These are phyloP conservation scores for Nowakowskiella sp. DNA, from an alignment of 192 early-diverging fungal species.

Conservation along the genomic window DNA sequence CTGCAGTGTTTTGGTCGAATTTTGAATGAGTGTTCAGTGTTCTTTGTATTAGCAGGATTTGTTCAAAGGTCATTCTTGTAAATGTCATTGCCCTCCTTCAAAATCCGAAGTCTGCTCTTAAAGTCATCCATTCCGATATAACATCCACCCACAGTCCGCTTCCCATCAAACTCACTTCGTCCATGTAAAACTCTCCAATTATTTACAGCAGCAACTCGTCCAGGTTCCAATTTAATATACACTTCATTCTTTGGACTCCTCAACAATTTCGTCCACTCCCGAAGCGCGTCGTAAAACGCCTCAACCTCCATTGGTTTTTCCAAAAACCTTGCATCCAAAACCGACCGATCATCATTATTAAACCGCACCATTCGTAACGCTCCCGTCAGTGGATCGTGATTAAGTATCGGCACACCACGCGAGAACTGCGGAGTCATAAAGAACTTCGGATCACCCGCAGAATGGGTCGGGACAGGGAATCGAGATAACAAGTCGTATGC, in stretches of 20 bases:
- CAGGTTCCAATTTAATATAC: slow-evolving; percentile 60
- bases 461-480: slow-evolving; percentile 56
- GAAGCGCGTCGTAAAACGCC: slow-evolving; percentile 62
- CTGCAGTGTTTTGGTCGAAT: too few species aligned
- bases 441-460: slow-evolving; percentile 60
- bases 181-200: slow-evolving; percentile 81
- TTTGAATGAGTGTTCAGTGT: too few species aligned
- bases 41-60: too few species aligned
- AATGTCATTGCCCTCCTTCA: slow-evolving; percentile 15
- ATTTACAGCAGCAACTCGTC: slow-evolving; percentile 66
- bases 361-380: slow-evolving; percentile 62
- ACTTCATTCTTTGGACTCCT: slow-evolving; percentile 47
- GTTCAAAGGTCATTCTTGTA: too few species aligned
- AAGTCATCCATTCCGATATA: slow-evolving; percentile 77
- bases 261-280: slow-evolving; percentile 57
- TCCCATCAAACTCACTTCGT: slow-evolving; percentile 59
- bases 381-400: slow-evolving; percentile 44
- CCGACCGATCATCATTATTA: slow-evolving; percentile 78
- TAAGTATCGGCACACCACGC: slow-evolving; percentile 53
- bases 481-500: slow-evolving; percentile 57
- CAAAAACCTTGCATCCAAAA: slow-evolving; percentile 38
- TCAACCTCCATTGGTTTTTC: slow-evolving; percentile 28
- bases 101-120: slow-evolving; percentile 35
- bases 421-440: slow-evolving; percentile 54
- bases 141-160: slow-evolving; percentile 58